Base-by-base conservation (phyloP, 441 rosid species). In the Mallotus repandus region DNA sequence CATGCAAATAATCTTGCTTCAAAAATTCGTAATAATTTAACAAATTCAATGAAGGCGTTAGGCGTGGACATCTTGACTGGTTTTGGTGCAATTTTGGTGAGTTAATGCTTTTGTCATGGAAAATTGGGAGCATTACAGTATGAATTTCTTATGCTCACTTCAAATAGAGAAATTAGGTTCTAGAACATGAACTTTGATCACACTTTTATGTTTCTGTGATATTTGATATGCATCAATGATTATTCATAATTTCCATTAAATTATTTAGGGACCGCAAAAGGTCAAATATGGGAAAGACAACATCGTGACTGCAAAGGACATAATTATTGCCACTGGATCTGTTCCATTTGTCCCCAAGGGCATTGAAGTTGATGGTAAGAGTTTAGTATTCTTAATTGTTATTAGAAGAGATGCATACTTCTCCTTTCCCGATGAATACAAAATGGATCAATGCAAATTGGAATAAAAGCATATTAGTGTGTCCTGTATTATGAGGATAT, bases 321-420 rank as follows among this genome's bases (percentile, higher is more conserved):
- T 96, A 71, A 89, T 96, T 78, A 87, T 93, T 69, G 99, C 98
- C 58, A 96, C 99, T 77, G 99, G 99, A 74, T 93, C 99, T 54
- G 91, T 96, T 35, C 98, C 99, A 7, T 93, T 96, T 80, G 98
- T 96, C 22, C 97, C 98, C 43, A 91, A 89, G 84, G 99, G 99
- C 79, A 95, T 95, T 73, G 97, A 95, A 87, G 92, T 95, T 78
- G 98, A 95, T 81, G 99, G 99, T 95, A 88, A 66, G 64, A 58
- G 14, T 69, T 38, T 38, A 6, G 41, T 5, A 38, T 38, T 38
- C 41, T 38, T 38, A 38, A 38, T 4, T 38, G 41, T 38, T 38
- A 38, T 38, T 38, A 38, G 41, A 38, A 38, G 41, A 4, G 41
- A 38, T 38, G 41, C 41, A 38, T 38, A 38, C 41, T 38, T 38